Conservation (phyloP, 768 basidiomycete species). For the Boletus rubescentipes region DNA sequence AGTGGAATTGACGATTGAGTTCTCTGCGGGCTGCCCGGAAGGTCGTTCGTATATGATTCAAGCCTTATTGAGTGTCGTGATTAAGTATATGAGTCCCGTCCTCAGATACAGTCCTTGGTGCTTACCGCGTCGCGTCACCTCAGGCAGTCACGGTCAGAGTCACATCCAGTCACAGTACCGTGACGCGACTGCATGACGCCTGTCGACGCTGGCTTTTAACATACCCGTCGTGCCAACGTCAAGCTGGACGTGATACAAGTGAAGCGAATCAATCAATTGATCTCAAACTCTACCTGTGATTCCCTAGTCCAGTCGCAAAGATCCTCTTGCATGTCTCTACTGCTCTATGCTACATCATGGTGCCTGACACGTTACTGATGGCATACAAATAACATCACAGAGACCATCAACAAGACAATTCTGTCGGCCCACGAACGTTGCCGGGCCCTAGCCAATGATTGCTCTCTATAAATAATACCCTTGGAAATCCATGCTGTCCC, state of each 20-base stretch:
- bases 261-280: not conserved
- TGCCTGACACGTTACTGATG: not conserved
- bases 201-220: too few species aligned
- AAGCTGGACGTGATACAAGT: too few species aligned
- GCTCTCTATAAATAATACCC: not conserved
- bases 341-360: not conserved
- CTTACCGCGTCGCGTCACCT: too few species aligned
- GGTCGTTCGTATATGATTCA: too few species aligned
- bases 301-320: not conserved
- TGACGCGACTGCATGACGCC: too few species aligned
- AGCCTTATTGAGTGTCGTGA: too few species aligned
- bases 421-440: constrained; percentile 22
- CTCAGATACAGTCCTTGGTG: too few species aligned
- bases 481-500: not conserved
- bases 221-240: too few species aligned
- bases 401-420: not conserved
- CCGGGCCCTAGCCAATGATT: constrained; percentile 13
- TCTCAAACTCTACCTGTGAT: not conserved
- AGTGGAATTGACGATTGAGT: not conserved
- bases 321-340: not conserved
- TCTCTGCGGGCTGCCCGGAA: too few species aligned
- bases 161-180: too few species aligned
- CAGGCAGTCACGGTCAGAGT: too few species aligned
- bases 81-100: too few species aligned
- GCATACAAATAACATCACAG: not conserved